Evolutionary conservation across 306 rosid species (phyloP).

Genomic region (Carpinus viminea): DNA sequence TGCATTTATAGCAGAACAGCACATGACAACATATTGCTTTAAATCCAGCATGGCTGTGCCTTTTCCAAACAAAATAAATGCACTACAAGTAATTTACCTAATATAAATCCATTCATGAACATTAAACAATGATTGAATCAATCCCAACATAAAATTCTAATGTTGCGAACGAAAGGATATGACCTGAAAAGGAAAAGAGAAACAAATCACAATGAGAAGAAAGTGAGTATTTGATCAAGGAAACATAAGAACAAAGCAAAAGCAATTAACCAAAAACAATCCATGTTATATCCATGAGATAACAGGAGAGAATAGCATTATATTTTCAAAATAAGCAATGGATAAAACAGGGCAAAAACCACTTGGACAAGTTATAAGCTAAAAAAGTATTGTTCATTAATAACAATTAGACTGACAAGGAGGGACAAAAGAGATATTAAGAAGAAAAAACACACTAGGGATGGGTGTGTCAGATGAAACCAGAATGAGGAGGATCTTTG

Average conservation of each 20-base stretch:
- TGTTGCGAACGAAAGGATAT: constrained; percentile 65
- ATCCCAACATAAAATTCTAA: constrained; percentile 17
- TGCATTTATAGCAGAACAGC: background rate
- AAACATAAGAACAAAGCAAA: background rate
- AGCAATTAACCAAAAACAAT: background rate
- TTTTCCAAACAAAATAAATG: constrained; percentile 17
- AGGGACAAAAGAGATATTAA: background rate
- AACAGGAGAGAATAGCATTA: background rate
- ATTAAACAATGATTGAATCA: constrained; percentile 18
- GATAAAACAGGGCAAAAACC: background rate
- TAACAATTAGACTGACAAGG: background rate
- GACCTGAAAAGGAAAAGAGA: constrained; percentile 65
- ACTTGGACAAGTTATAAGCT: background rate
- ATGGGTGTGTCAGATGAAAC: background rate
- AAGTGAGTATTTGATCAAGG: background rate
- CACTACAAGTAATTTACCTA: constrained; percentile 12
- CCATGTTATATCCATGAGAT: background rate
- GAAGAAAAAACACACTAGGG: background rate
- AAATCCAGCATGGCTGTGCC: background rate
- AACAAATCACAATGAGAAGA: constrained; percentile 21
- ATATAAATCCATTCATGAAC: constrained; percentile 14
- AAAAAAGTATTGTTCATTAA: background rate
- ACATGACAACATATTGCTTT: background rate
- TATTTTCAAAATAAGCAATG: background rate
- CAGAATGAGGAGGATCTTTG: background rate